Conservation (phyloP, 2,329 filamentous ascomycete genomes). For the Epichloe sylvatica region DNA sequence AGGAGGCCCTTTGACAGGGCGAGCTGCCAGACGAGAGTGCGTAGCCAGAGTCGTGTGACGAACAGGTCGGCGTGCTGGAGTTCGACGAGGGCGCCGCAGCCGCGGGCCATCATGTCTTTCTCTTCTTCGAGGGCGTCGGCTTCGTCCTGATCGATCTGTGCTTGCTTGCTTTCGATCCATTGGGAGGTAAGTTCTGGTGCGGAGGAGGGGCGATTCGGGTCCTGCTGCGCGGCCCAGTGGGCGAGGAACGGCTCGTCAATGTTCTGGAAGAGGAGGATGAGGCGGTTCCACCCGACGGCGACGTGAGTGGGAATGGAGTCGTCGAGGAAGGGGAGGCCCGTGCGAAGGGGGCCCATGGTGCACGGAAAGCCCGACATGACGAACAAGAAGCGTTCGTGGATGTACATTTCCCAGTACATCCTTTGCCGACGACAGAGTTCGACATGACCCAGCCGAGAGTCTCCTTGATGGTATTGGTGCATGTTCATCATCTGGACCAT, state of each 20-base stretch:
- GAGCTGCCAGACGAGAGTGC: constrained; percentile 28
- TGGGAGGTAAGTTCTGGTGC: constrained; percentile 18
- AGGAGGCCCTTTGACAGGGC: constrained; percentile 26
- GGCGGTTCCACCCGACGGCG: constrained; percentile 23
- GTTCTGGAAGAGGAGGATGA: constrained; percentile 24
- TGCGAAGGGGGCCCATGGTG: constrained; percentile 18
- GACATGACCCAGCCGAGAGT: constrained; percentile 5
- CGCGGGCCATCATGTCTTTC: constrained; percentile 12
- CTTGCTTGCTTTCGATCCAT: constrained; percentile 28
- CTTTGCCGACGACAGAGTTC: constrained; percentile 11
- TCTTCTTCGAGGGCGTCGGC: constrained; percentile 17
- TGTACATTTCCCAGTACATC: constrained; percentile 14
- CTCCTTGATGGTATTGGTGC: constrained; percentile 22
- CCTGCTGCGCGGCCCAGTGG: constrained; percentile 22
- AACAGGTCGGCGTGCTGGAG: constrained; percentile 28
- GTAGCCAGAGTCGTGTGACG: constrained; percentile 27
- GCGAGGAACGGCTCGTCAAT: constrained; percentile 25
- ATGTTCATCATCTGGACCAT: constrained; percentile 30
- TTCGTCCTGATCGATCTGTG: constrained; percentile 26
- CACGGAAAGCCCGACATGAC: constrained; percentile 33
- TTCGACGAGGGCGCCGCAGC: constrained; percentile 19
- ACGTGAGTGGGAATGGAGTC: constrained; percentile 21
- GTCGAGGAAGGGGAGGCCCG: constrained; percentile 20
- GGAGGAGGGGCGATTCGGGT: constrained; percentile 6
- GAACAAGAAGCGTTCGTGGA: constrained; percentile 32